Percentiles rank a stretch among this genome's conserved stretches.
Evolutionary conservation across 176 grass and related monocot species (phyloP).

Genomic region (Avena sativa): DNA sequence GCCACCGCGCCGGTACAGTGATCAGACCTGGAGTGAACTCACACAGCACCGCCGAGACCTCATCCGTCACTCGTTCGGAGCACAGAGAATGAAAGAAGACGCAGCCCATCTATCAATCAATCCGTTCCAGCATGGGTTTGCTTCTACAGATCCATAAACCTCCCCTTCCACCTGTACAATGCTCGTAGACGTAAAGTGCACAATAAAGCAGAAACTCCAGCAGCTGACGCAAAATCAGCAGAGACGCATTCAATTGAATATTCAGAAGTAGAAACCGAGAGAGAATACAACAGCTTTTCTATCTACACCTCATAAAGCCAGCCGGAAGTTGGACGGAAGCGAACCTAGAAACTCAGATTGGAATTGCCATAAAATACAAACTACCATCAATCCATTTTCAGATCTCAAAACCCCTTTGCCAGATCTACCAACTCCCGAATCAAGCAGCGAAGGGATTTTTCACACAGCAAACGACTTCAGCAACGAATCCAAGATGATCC

Average conservation of each 20-base stretch:
- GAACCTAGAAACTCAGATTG: background rate
- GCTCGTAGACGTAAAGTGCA: background rate
- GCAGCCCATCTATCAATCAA: background rate
- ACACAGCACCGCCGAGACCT: slow-evolving; percentile 12
- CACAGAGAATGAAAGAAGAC: background rate
- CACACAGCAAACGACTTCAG: no score
- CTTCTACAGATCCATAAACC: no score
- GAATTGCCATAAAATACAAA: background rate
- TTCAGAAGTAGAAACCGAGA: no score
- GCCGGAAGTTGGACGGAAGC: background rate
- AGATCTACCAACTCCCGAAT: background rate
- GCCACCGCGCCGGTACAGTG: background rate
- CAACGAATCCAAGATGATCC: no score
- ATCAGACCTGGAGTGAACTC: background rate
- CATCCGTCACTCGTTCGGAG: background rate
- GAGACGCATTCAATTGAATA: no score
- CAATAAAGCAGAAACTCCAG: no score
- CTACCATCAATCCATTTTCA: background rate
- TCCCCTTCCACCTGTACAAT: background rate
- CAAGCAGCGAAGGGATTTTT: no score
- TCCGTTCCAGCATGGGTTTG: no score
- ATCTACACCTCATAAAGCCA: slow-evolving; percentile 35
- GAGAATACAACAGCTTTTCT: background rate
- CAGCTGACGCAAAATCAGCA: background rate
- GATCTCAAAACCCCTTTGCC: background rate